These are phyloP conservation scores for Ogataea nakhonphanomensis DNA, from an alignment of 805 yeast species.

Conservation along the genomic window DNA sequence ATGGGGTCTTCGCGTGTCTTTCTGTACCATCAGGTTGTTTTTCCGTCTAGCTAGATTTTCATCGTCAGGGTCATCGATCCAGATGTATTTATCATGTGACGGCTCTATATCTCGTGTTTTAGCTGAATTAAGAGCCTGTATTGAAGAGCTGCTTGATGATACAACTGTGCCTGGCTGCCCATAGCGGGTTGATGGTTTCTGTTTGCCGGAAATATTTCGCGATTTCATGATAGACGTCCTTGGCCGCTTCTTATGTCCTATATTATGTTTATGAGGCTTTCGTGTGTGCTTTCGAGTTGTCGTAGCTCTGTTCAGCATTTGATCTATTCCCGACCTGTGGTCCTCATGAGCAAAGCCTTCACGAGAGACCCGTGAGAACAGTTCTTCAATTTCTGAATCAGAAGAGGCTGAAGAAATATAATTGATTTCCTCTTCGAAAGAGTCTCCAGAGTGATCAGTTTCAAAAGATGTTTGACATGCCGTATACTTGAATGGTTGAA, in stretches of 20 bases:
- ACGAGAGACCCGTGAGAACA: constrained; percentile 1
- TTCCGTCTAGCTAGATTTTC: no score
- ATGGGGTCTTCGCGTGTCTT: neutral
- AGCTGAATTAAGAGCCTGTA: no score
- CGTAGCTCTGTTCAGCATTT: constrained; percentile 21
- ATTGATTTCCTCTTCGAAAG: neutral
- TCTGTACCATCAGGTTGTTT: no score
- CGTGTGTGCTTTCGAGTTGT: neutral
- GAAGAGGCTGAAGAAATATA: constrained; percentile 15
- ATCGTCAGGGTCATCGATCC: no score
- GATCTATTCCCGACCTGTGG: constrained; percentile 24
- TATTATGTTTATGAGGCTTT: neutral
- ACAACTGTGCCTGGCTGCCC: neutral
- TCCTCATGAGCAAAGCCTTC: constrained; percentile 29
- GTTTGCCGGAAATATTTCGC: neutral
- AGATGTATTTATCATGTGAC: no score
- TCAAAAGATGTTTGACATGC: neutral
- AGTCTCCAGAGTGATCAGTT: neutral
- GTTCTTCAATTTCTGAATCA: constrained; percentile 11
- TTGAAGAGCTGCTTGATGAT: no score
- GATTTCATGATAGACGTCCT: no score
- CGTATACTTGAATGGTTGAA: constrained; percentile 1
- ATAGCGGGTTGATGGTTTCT: neutral
- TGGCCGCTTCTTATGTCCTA: neutral
- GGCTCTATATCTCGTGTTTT: no score